Percentiles rank a stretch among this genome's conserved stretches.
phyloP scores from a whole-genome alignment of 2,329 filamentous ascomycete genomes.

The Microcera coccophila region DNA sequence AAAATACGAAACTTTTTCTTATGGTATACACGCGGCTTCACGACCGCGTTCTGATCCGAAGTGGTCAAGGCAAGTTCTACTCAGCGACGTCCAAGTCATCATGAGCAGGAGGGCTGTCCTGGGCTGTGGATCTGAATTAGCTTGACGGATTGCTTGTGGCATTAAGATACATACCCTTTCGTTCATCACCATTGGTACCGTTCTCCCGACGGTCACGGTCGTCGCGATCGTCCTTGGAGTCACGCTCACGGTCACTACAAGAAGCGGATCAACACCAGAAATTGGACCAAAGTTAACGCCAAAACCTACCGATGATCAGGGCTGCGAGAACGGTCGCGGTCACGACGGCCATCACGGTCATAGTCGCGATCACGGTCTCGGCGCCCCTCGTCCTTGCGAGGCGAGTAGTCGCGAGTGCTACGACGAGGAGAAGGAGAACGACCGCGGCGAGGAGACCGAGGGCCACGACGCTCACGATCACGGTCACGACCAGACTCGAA shows the following conservation, averaged over 20 bases:
- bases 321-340: conserved; percentile 72
- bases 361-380: conserved; percentile 64
- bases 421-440: conserved; percentile 77
- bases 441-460: conserved; percentile 61
- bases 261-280: conserved; percentile 11
- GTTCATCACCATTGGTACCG: conserved; percentile 78
- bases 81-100: conserved; percentile 88
- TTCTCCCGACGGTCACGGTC: conserved; percentile 73
- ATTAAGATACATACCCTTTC: conserved; percentile 64
- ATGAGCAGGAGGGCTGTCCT: conserved; percentile 78
- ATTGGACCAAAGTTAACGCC: too few relatives aligned
- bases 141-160: too few relatives aligned
- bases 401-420: conserved; percentile 74
- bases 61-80: neutral
- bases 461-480: conserved; percentile 60
- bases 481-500: conserved; percentile 89
- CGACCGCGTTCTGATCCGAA: conserved; percentile 9
- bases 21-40: conserved; percentile 11
- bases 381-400: conserved; percentile 76
- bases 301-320: conserved; percentile 55
- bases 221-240: conserved; percentile 63
- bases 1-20: conserved; percentile 21
- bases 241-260: conserved; percentile 51
- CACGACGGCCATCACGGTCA: conserved; percentile 70
- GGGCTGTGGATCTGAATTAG: conserved; percentile 35